These are phyloP conservation scores for Penicillium cosmopolitanum DNA, from an alignment of 495 filamentous ascomycete species.

Conservation along the genomic window DNA sequence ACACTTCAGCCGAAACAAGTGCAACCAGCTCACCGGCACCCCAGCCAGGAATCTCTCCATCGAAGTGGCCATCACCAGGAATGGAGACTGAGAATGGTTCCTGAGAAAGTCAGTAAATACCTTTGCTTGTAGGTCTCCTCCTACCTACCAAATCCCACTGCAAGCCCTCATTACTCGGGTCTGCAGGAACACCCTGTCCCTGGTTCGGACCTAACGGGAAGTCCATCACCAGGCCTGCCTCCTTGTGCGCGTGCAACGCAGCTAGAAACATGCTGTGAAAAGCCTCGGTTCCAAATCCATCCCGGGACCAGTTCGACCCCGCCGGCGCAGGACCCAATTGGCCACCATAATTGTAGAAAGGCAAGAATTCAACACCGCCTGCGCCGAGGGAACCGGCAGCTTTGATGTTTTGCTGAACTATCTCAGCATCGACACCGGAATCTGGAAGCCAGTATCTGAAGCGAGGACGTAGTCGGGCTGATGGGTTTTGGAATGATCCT, in stretches of 20 bases:
- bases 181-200: conserved; percentile 52
- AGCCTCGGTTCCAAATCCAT: conserved; percentile 51
- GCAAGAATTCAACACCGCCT: conserved; percentile 48
- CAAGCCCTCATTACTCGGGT: conserved; percentile 31
- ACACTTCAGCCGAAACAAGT: conserved; percentile 32
- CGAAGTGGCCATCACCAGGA: conserved; percentile 28
- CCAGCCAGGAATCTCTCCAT: conserved; percentile 44
- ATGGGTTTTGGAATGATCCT: conserved; percentile 32
- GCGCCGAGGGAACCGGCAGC: conserved; percentile 36
- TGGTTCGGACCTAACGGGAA: conserved; percentile 54
- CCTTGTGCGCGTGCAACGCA: conserved; percentile 39
- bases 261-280: conserved; percentile 42
- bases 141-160: conserved; percentile 40
- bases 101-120: background rate
- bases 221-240: conserved; percentile 47
- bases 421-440: conserved; percentile 36
- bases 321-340: background rate
- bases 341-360: conserved; percentile 45
- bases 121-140: background rate
- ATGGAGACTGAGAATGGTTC: conserved; percentile 28
- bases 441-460: conserved; percentile 50
- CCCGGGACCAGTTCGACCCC: conserved; percentile 44
- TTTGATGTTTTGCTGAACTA: conserved; percentile 39
- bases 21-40: conserved; percentile 38
- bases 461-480: conserved; percentile 24